Evolutionary conservation across 2,329 filamentous ascomycete species (phyloP).

Genomic region (Colletotrichum salicis): DNA sequence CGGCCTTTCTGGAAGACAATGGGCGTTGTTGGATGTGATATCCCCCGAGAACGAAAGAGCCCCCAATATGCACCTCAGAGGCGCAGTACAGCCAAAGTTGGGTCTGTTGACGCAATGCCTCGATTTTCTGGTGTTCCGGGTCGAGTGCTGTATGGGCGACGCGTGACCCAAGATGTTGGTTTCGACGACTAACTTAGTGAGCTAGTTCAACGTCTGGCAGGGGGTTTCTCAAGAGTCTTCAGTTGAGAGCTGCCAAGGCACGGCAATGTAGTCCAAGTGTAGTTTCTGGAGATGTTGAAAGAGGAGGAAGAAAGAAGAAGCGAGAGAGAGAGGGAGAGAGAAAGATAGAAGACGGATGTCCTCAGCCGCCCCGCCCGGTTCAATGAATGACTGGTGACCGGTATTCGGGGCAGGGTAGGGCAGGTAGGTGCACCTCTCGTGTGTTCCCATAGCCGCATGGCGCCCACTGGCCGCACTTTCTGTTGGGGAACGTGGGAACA

Average conservation of each 20-base stretch:
- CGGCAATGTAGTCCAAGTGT: not conserved
- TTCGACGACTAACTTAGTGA: not conserved
- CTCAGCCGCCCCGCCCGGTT: constrained; percentile 20
- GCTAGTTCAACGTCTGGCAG: not conserved
- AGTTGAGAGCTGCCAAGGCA: not conserved
- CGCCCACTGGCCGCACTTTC: constrained; percentile 19
- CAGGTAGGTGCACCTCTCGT: constrained; percentile 27
- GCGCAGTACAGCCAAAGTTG: constrained; percentile 5
- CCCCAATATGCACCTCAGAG: constrained; percentile 12
- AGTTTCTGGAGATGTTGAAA: not conserved
- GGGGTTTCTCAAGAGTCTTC: not conserved
- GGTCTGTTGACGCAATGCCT: constrained; percentile 28
- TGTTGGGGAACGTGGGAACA: constrained; percentile 25
- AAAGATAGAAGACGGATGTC: not conserved
- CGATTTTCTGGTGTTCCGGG: constrained; percentile 8
- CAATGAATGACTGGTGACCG: constrained; percentile 11
- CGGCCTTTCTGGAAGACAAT: constrained; percentile 31
- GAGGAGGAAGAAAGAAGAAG: not conserved
- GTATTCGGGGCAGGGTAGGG: constrained; percentile 19
- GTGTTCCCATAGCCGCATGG: constrained; percentile 26
- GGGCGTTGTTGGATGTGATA: constrained; percentile 28
- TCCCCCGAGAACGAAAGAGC: constrained; percentile 13
- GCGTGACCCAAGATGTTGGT: constrained; percentile 20
- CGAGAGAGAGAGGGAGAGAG: not conserved
- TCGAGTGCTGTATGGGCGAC: constrained; percentile 2